Percentiles rank a stretch among this genome's conserved stretches.
Conservation (phyloP, 2,329 filamentous ascomycete genomes). For the Monosporascus sp. region DNA sequence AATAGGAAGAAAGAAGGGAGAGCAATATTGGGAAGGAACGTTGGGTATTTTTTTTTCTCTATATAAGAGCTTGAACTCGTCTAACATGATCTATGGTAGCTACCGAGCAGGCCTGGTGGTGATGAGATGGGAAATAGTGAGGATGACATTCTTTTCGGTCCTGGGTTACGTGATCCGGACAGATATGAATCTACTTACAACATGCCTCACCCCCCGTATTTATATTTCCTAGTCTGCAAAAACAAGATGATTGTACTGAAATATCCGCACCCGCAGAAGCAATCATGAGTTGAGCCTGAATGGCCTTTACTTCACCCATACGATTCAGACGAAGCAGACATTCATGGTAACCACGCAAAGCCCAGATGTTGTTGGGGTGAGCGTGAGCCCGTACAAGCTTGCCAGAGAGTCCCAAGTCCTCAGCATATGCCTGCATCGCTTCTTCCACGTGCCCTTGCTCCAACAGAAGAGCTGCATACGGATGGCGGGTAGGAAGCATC, state of each 20-base stretch:
- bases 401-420: slow-evolving; percentile 56
- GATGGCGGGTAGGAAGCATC: slow-evolving; percentile 71
- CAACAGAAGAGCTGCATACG: slow-evolving; percentile 62
- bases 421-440: slow-evolving; percentile 52
- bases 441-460: slow-evolving; percentile 58
- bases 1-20: too few species aligned
- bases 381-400: slow-evolving; percentile 57
- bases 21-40: too few species aligned
- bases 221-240: slow-evolving; percentile 18
- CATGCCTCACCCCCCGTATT: too few species aligned
- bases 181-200: too few species aligned
- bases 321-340: slow-evolving; percentile 54
- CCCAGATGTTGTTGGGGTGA: slow-evolving; percentile 72
- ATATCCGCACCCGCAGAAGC: slow-evolving; percentile 23
- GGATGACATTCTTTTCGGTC: too few species aligned
- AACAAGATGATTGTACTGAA: slow-evolving; percentile 31
- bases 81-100: too few species aligned
- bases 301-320: slow-evolving; percentile 27
- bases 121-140: too few species aligned
- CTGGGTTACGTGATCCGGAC: too few species aligned
- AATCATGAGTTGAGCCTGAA: slow-evolving; percentile 19
- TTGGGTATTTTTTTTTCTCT: too few species aligned
- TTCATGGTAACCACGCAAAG: slow-evolving; percentile 68
- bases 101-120: too few species aligned
- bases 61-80: too few species aligned